phyloP scores from a whole-genome alignment of 2,329 filamentous ascomycete species.

The Ascochyta fabae region DNA sequence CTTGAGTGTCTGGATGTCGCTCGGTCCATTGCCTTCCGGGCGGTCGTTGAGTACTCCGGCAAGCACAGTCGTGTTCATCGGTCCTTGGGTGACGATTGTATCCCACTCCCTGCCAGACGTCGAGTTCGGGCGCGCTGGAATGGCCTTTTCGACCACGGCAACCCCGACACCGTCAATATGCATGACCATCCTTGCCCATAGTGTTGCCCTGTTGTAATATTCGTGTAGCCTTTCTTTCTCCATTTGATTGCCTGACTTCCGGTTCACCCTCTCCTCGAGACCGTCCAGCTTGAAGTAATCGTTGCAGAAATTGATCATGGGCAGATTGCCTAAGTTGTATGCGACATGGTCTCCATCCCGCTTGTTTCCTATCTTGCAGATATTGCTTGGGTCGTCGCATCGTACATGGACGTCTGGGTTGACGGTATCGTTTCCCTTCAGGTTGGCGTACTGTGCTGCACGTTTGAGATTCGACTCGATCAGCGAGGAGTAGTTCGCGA shows the following conservation, averaged over 20 bases:
- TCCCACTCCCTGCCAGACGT: conserved; percentile 30
- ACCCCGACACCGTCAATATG: conserved; percentile 39
- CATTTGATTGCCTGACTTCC: conserved; percentile 30
- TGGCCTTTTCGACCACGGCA: conserved; percentile 32
- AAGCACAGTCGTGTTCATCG: conserved; percentile 45
- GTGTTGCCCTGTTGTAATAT: conserved; percentile 44
- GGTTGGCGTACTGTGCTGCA: conserved; percentile 38
- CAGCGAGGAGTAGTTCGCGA: conserved; percentile 39
- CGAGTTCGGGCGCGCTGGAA: conserved; percentile 24
- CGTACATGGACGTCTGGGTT: conserved; percentile 44
- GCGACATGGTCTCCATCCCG: conserved; percentile 40
- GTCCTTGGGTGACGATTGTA: conserved; percentile 20
- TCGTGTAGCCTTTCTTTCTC: conserved; percentile 33
- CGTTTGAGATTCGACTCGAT: conserved; percentile 37
- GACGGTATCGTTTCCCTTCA: conserved; percentile 28
- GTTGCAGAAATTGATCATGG: conserved; percentile 44
- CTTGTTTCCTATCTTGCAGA: conserved; percentile 35
- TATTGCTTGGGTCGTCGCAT: conserved; percentile 42
- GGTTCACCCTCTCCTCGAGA: conserved; percentile 33
- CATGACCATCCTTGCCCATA: conserved; percentile 47
- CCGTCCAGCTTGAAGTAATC: conserved; percentile 38
- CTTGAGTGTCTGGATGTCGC: conserved; percentile 33
- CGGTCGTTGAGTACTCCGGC: conserved; percentile 40
- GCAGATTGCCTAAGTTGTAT: conserved; percentile 47
- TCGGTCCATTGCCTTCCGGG: conserved; percentile 26